These are phyloP conservation scores for Penicillium parvum DNA, from an alignment of 495 filamentous ascomycete genomes.

Conservation along the genomic window DNA sequence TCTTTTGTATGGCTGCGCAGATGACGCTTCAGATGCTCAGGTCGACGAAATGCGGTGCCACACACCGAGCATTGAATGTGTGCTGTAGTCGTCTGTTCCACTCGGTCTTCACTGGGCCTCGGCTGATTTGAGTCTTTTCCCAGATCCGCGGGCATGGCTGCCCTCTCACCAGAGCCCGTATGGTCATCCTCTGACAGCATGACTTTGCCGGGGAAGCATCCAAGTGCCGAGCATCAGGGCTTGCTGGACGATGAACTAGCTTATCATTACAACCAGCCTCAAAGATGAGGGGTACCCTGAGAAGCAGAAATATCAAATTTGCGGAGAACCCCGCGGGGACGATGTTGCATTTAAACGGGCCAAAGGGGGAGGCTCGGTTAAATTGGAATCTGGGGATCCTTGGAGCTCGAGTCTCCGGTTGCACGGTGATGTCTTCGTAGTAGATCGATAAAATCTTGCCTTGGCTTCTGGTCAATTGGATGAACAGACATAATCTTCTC, in stretches of 20 bases:
- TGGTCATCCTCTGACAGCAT: constrained; percentile 34
- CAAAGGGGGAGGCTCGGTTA: constrained; percentile 21
- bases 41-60: constrained; percentile 56
- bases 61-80: constrained; percentile 47
- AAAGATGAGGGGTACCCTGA: constrained; percentile 15
- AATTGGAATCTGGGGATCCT: constrained; percentile 22
- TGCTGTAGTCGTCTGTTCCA: constrained; percentile 15
- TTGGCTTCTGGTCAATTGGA: too few species aligned
- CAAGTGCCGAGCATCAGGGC: constrained; percentile 19
- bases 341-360: too few species aligned
- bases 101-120: constrained; percentile 19
- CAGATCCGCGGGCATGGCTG: constrained; percentile 6
- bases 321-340: too few species aligned
- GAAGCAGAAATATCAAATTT: too few species aligned
- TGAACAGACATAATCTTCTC: too few species aligned
- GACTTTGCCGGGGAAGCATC: constrained; percentile 15
- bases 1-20: constrained; percentile 67
- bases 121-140: constrained; percentile 3
- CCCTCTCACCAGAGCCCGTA: constrained; percentile 20
- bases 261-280: too few species aligned
- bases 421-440: too few species aligned
- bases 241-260: too few species aligned
- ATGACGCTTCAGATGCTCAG: constrained; percentile 70
- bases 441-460: too few species aligned
- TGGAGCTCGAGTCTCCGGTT: background rate